Evolutionary conservation across 106 monocot genomes (phyloP), one percentile per base, ranked within the genome.

Genomic region (Phalaenopsis aphrodite): DNA sequence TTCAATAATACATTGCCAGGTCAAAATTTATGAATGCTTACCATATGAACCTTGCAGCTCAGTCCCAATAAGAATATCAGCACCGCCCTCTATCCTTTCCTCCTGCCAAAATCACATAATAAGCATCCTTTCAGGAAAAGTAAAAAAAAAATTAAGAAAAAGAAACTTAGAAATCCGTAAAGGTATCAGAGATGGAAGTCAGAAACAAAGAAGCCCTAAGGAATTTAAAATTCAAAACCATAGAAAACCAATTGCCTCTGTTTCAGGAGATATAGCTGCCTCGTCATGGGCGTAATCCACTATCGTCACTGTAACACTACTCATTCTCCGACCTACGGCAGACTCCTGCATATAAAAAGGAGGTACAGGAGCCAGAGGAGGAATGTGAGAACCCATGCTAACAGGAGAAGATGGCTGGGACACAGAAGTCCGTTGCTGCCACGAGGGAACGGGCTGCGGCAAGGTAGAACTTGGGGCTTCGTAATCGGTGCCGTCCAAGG

Each of bases 211-310:
- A 80, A 42, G 30, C 16, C 17, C 48, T 58, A 61, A 0, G 3
- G 52, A 77, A 64, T 4, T 18, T 30, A 2, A 65, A 42, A 42
- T 18, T 36, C 5, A 72, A 41, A 55, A 21, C 1, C 30, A 17
- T 18, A 38, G 5, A 42, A 71, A 71, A 71, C 24, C 17, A 37
- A 8, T 78, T 57, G 89, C 95, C 88, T 93, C 91, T 5, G 78
- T 77, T 48, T 93, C 93, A 1, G 95, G 95, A 17, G 95, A 93
- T 86, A 93, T 84, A 16, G 91, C 93, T 18, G 77, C 79, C 68
- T 95, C 95, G 74, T 95, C 95, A 37, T 95, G 95, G 2, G 66
- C 95, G 55, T 95, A 95, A 79, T 95, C 93, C 75, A 95, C 95
- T 23, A 95, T 95, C 2, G 82, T 78, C 7, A 95, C 85, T 3